Conservation (phyloP, 163 green algal genomes). For the Chlamydomonas reinhardtii region DNA sequence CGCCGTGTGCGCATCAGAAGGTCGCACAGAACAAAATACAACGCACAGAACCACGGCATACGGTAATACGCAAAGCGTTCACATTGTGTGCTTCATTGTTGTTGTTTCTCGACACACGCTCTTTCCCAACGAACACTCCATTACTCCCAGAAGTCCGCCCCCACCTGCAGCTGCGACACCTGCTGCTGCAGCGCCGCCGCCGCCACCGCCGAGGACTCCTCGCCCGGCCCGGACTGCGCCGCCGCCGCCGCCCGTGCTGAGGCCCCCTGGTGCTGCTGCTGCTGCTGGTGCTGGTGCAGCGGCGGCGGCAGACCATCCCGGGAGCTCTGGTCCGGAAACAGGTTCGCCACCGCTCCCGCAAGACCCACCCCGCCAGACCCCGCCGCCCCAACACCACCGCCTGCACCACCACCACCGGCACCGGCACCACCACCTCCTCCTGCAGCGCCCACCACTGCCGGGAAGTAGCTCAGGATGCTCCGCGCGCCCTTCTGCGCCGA, state of each 20-base stretch:
- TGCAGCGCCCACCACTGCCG: background rate
- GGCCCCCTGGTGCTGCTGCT: background rate
- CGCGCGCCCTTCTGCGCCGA: constrained; percentile 19
- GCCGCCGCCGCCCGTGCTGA: background rate
- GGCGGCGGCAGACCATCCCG: constrained; percentile 14
- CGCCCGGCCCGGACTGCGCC: background rate
- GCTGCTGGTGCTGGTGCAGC: background rate
- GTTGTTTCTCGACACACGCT: too few relatives aligned
- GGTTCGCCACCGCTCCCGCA: background rate
- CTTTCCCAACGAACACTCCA: too few relatives aligned
- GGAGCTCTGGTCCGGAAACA: constrained; percentile 27
- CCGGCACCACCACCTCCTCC: background rate
- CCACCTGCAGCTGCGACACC: constrained; percentile 26
- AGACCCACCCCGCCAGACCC: too few relatives aligned
- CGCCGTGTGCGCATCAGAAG: too few relatives aligned
- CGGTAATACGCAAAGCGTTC: too few relatives aligned
- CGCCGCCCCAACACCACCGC: too few relatives aligned
- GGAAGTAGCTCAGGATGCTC: constrained; percentile 28
- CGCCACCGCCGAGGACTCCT: background rate
- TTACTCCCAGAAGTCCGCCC: too few relatives aligned
- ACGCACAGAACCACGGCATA: too few relatives aligned
- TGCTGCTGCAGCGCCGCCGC: constrained; percentile 6
- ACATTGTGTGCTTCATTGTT: too few relatives aligned
- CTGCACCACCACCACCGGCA: background rate
- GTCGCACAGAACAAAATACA: too few relatives aligned